These are phyloP conservation scores for Chara braunii DNA, from an alignment of 139 green algal genomes.

Conservation along the genomic window DNA sequence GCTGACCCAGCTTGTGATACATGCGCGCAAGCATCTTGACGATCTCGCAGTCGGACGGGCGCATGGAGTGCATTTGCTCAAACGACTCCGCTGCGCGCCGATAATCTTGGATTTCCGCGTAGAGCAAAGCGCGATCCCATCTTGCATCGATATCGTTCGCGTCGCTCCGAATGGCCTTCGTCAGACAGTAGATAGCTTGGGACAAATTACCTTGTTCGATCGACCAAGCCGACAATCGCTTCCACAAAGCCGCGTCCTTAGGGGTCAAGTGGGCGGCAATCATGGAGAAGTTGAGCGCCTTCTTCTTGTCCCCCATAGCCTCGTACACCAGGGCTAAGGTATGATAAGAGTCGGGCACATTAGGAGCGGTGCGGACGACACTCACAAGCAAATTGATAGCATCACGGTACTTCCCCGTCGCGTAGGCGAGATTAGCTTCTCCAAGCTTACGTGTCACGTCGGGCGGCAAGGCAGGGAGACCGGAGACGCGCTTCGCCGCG, in stretches of 20 bases:
- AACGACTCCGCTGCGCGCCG: slow-evolving; percentile 1
- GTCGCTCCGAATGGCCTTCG: slow-evolving; percentile 57
- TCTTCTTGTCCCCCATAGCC: slow-evolving; percentile 46
- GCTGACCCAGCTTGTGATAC: slow-evolving; percentile 50
- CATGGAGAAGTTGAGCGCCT: slow-evolving; percentile 84
- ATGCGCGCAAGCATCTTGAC: slow-evolving; percentile 61
- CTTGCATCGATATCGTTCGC: slow-evolving; percentile 58
- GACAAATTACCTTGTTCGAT: slow-evolving; percentile 58
- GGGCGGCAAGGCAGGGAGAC: no score
- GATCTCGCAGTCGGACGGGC: slow-evolving; percentile 32
- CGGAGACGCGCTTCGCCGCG: no score
- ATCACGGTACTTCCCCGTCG: slow-evolving; percentile 39
- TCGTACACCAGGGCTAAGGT: slow-evolving; percentile 76
- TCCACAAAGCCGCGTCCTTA: slow-evolving; percentile 69
- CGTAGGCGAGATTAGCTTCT: slow-evolving; percentile 82
- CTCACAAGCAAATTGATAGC: slow-evolving; percentile 60
- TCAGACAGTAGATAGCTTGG: slow-evolving; percentile 80
- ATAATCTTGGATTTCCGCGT: slow-evolving; percentile 25
- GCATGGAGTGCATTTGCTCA: neutral
- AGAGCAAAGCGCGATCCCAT: slow-evolving; percentile 46
- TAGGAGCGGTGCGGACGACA: slow-evolving; percentile 64
- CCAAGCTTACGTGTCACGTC: slow-evolving; percentile 57
- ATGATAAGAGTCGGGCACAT: slow-evolving; percentile 73
- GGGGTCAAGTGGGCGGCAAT: slow-evolving; percentile 76
- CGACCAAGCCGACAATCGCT: slow-evolving; percentile 54